Conservation (phyloP, 768 basidiomycete genomes). For the Rhodocollybia butyracea region DNA sequence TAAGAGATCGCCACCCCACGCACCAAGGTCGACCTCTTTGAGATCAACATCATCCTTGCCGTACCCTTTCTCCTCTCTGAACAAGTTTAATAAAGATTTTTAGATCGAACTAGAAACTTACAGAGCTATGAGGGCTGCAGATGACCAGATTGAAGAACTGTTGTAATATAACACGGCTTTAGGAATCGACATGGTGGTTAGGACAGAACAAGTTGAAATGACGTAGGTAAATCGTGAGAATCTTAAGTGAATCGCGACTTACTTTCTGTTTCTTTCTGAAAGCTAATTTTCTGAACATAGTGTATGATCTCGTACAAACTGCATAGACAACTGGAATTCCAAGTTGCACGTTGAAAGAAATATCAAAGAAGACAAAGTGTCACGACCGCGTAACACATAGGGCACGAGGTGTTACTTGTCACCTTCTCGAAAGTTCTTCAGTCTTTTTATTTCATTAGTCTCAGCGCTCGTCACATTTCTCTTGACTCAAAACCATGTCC, state of each 20-base stretch:
- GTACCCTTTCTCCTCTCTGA: constrained; percentile 79
- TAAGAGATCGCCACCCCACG: neutral
- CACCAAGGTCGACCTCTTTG: constrained; percentile 65
- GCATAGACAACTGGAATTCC: no score
- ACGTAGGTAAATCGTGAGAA: constrained; percentile 2
- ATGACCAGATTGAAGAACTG: constrained; percentile 48
- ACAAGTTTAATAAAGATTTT: neutral
- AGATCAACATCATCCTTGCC: constrained; percentile 70
- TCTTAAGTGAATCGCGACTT: no score
- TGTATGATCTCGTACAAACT: no score
- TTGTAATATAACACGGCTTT: constrained; percentile 83
- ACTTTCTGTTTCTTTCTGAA: no score
- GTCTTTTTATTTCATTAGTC: neutral
- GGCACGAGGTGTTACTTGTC: no score
- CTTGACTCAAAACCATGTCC: constrained; percentile 1
- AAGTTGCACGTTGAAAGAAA: neutral
- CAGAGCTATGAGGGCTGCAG: constrained; percentile 60
- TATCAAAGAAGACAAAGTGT: no score
- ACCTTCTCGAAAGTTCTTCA: constrained; percentile 6
- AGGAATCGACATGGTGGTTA: constrained; percentile 39
- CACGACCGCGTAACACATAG: no score
- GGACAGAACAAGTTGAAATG: constrained; percentile 5
- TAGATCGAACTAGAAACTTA: constrained; percentile 27
- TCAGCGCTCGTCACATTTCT: neutral
- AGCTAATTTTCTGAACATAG: no score